Base-by-base conservation (phyloP, 352 stramenopile genomes). In the Salisapilia sapeloensis region DNA sequence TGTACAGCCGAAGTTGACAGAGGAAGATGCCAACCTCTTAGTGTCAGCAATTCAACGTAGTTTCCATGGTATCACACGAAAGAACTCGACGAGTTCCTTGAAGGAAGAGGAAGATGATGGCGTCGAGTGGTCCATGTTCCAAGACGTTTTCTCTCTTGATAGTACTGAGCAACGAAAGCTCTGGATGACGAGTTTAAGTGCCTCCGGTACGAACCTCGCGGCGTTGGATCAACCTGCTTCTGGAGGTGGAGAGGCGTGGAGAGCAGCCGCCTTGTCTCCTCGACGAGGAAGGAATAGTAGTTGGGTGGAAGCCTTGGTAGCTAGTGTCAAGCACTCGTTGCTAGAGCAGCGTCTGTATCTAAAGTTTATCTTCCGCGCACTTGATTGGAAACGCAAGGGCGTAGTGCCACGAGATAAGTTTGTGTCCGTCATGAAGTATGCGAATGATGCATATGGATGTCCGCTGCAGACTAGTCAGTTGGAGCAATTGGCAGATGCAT, bases 281-380 rank as follows among this genome's bases (percentile, higher is more conserved):
- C 36, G 11, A 19, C 25, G 4, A 44, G 35, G 25, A 65, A 64
- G 44, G 52, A 44, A 25, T 43, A 70, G 27, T n/a, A 52, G 63
- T 13, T 85, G 65, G 65, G 58, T 60, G 3, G 60, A 85, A 21
- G 59, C 59, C 6, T 56, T 85, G n/a, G 52, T 78, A 1, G 65
- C 78, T 25, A 69, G 51, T 14, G 61, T 71, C 22, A 85, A 80
- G 50, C 66, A 76, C 24, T 64, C 63, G 10, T 46, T 86, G 20
- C 67, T 81, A 28, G 70, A 86, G 38, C 70, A 86, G 42, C 65
- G 66, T 1, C 35, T 86, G 35, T 80, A 86, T 38, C 60, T 86
- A 20, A 86, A 86, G 42, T 63, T 82, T 18, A 37, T 86, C 8
- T 86, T 86, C 45, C 66, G 70, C 7, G 74, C 74, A 39, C 42